Evolutionary conservation across 129 eudicot species (phyloP), one percentile per base, ranked within the genome.

Genomic region (Saposhnikovia divaricata): DNA sequence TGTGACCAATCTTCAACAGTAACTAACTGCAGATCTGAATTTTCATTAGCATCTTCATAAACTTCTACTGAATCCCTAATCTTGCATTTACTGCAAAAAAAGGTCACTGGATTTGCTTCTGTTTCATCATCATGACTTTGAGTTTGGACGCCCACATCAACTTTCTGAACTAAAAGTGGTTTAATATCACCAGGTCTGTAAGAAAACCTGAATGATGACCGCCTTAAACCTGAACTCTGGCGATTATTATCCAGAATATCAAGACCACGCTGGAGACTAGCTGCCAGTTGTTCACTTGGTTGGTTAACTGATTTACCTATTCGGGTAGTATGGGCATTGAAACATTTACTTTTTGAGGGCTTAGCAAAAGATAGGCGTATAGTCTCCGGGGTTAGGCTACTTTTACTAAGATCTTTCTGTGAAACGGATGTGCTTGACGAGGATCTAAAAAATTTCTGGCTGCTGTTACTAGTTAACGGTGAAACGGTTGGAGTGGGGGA

Each of bases 141-240:
- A 63, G 98, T 89, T 86, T 96, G 98, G 80, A 96, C 89, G 43
- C 99, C 99, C 27, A 87, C 90, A 80, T 96, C 96, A 77, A 90
- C 88, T 88, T 92, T 96, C 43, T 75, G 75, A 81, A 77, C 78
- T 65, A 78, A 70, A 75, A 79, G 76, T 13, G 85, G 85, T 80
- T 89, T 91, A 74, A 80, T 42, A 55, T 85, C 90, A 18, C 85
- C 81, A 45, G 96, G 86, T 77, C 85, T 90, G 82, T 86, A 90
- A 25, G 99, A 91, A 77, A 90, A 90, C 84, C 97, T 92, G 84
- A 92, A 96, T 13, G 90, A 80, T 37, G 96, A 92, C 74, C 88
- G 82, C 70, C 97, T 88, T 57, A 89, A 68, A 82, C 87, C 87
- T 9, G 86, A 84, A 82, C 86, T 89, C 68, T 86, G 84, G 34